A percentile compares a stretch with the other conserved stretches of the same genome.
Conservation (phyloP, 257 asterid species). For the Solanum pinnatisectum region DNA sequence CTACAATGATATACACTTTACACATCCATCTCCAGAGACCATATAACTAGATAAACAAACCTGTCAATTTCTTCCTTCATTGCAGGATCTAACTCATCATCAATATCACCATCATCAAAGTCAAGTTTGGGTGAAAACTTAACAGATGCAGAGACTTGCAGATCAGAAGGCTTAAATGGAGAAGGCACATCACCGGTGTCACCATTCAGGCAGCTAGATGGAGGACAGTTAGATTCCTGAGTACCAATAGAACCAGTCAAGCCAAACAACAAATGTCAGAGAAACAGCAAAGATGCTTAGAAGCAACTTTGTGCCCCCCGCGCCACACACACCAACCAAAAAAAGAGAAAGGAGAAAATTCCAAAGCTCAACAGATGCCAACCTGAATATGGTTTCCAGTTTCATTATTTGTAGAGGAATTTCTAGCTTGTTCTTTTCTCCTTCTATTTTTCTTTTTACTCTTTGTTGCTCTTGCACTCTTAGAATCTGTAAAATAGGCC, state of each 20-base stretch:
- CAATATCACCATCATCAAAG: slow-evolving; percentile 68
- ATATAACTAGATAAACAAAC: slow-evolving; percentile 17
- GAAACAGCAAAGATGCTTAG: not conserved
- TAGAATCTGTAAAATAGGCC: slow-evolving; percentile 44
- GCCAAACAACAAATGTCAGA: not conserved
- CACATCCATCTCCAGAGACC: not conserved
- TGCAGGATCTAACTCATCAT: slow-evolving; percentile 86
- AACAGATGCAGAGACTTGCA: slow-evolving; percentile 39
- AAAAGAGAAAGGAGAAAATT: not conserved
- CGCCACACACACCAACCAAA: not conserved
- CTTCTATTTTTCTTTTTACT: slow-evolving; percentile 77
- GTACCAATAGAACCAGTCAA: not conserved
- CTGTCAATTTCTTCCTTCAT: slow-evolving; percentile 85
- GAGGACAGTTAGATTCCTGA: slow-evolving; percentile 15
- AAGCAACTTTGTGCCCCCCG: not conserved
- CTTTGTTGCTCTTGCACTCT: slow-evolving; percentile 45
- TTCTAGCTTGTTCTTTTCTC: slow-evolving; percentile 74
- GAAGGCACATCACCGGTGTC: slow-evolving; percentile 11
- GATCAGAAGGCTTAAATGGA: slow-evolving; percentile 33
- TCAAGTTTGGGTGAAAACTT: slow-evolving; percentile 51
- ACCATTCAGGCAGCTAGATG: slow-evolving; percentile 25
- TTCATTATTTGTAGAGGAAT: slow-evolving; percentile 30
- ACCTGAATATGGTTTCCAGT: slow-evolving; percentile 48
- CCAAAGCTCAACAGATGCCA: slow-evolving; percentile 6
- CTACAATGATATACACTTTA: not conserved